phyloP scores from a whole-genome alignment of 495 filamentous ascomycete genomes.

The Diplogelasinospora grovesii region DNA sequence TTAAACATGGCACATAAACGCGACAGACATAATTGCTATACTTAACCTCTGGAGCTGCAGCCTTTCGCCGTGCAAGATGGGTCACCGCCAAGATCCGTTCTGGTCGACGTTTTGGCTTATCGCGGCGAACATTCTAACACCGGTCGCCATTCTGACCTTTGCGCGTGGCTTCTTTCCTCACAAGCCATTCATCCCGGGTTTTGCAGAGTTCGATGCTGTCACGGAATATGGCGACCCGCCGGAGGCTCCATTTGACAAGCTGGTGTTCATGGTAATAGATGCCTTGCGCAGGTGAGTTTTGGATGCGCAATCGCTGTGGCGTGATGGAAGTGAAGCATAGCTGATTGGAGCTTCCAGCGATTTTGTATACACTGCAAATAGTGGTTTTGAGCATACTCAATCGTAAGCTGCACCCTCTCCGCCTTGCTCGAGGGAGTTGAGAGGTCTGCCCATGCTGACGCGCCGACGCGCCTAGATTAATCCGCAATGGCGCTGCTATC shows the following conservation, averaged over 20 bases:
- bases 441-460: not conserved
- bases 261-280: slow-evolving; percentile 98
- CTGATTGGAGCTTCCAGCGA: too few relatives aligned
- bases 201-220: slow-evolving; percentile 56
- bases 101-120: slow-evolving; percentile 44
- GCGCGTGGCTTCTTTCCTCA: slow-evolving; percentile 95
- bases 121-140: slow-evolving; percentile 70
- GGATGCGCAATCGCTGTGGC: not conserved
- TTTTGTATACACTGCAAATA: slow-evolving; percentile 79
- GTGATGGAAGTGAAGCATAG: slow-evolving; percentile 4
- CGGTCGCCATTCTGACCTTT: slow-evolving; percentile 71
- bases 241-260: slow-evolving; percentile 69
- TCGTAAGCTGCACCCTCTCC: slow-evolving; percentile 46
- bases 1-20: too few relatives aligned
- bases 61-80: too few relatives aligned
- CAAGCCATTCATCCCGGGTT: slow-evolving; percentile 82
- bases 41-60: too few relatives aligned
- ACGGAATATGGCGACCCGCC: slow-evolving; percentile 41
- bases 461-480: slow-evolving; percentile 53
- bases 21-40: too few relatives aligned
- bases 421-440: not conserved
- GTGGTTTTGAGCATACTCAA: slow-evolving; percentile 86
- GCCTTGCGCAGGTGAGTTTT: slow-evolving; percentile 70
- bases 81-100: too few relatives aligned
- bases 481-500: slow-evolving; percentile 71